Conservation (phyloP, 768 basidiomycete species). For the Trametes elegans region DNA sequence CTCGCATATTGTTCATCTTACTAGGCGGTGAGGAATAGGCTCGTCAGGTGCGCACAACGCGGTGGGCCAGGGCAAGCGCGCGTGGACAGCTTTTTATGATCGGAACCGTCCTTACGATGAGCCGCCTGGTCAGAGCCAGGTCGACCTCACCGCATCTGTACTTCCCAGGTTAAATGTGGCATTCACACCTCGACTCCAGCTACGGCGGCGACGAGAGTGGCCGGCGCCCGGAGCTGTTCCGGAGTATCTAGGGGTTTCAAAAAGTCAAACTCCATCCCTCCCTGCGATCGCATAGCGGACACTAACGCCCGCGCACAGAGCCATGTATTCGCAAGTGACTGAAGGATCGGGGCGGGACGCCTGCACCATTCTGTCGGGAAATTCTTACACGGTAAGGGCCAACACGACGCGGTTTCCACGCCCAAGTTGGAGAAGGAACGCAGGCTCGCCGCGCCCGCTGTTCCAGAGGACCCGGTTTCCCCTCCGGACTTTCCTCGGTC, state of each 20-base stretch:
- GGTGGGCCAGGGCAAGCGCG: no score
- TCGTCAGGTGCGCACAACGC: background rate
- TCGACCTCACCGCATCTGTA: background rate
- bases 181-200: no score
- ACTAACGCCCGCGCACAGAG: background rate
- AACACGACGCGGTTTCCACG: conserved; percentile 13
- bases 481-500: conserved; percentile 51
- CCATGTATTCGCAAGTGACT: background rate
- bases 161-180: background rate
- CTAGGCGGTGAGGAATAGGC: background rate
- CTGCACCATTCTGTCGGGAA: conserved; percentile 5
- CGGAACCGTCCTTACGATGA: background rate
- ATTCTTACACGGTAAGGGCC: conserved; percentile 9
- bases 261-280: conserved; percentile 7
- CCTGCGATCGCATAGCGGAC: background rate
- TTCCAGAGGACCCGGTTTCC: conserved; percentile 10
- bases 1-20: background rate
- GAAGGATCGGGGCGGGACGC: background rate
- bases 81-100: no score
- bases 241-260: conserved; percentile 15
- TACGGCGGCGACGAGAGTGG: background rate
- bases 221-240: conserved; percentile 7
- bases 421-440: background rate
- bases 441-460: conserved; percentile 5
- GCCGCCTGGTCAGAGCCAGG: background rate